Conservation (phyloP, 768 basidiomycete genomes). For the Fomitopsis serialis region DNA sequence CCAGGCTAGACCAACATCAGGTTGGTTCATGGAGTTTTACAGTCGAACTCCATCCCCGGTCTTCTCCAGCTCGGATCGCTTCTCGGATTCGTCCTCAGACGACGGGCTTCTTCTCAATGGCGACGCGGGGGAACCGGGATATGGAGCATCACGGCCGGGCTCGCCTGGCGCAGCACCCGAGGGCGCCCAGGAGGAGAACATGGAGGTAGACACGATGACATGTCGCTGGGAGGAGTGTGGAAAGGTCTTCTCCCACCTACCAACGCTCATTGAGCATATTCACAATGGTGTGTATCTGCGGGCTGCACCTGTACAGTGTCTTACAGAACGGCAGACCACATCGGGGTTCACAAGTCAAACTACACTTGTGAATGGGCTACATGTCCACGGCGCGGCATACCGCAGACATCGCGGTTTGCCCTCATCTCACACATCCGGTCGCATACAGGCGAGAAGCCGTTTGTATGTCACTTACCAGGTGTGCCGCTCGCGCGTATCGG, state of each 20-base stretch:
- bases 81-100: slow-evolving; percentile 21
- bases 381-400: slow-evolving; percentile 72
- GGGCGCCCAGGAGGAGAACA: slow-evolving; percentile 12
- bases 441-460: slow-evolving; percentile 94
- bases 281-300: slow-evolving; percentile 55
- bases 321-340: slow-evolving; percentile 50
- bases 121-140: slow-evolving; percentile 12
- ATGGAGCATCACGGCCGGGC: slow-evolving; percentile 33
- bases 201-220: slow-evolving; percentile 51
- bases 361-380: slow-evolving; percentile 89
- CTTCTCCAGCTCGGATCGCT: slow-evolving; percentile 17
- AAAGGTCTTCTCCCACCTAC: slow-evolving; percentile 63
- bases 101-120: slow-evolving; percentile 10
- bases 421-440: slow-evolving; percentile 87
- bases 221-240: slow-evolving; percentile 88
- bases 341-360: slow-evolving; percentile 77
- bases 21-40: slow-evolving; percentile 11
- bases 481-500: slow-evolving; percentile 16
- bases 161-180: slow-evolving; percentile 28
- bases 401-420: slow-evolving; percentile 86
- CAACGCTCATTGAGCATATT: slow-evolving; percentile 76
- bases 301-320: neutral
- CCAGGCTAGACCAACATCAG: no score
- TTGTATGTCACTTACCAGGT: slow-evolving; percentile 79
- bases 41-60: slow-evolving; percentile 34